Evolutionary conservation across 2,329 filamentous ascomycete genomes (phyloP), one percentile per base, ranked within the genome.

Genomic region (Botrytis tulipae): DNA sequence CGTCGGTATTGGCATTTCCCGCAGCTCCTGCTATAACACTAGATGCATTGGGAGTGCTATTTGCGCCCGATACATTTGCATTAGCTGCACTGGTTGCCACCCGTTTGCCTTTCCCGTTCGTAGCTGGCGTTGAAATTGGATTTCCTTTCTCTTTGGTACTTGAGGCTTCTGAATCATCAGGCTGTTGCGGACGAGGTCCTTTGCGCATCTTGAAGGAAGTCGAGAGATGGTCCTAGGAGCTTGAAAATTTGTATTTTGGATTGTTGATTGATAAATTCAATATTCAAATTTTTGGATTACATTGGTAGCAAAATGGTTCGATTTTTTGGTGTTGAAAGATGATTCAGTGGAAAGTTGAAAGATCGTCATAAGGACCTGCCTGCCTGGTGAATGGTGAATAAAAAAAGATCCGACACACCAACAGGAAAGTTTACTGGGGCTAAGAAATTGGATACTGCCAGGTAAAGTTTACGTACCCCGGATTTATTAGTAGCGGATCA

Each of bases 131-230:
- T 22, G 75, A 69, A 67, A 48, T 78, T 29, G 77, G 67, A 32
- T 61, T 76, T 35, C 68, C 69, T 74, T 80, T 82, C 73, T 82
- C 81, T 75, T 80, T 82, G 8, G 81, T 82, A 74, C 80, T 82
- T 12, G 80, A 81, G 20, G 80, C 79, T 65, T 82, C 81, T 46
- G 81, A 82, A 74, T 82, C 81, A 68, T 82, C 81, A 22, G 76
- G 80, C 57, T 76, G 79, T 29, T 76, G 79, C 25, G 78, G 77
- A 65, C 78, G 77, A 40, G 78, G 76, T 75, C 76, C 78, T 65
- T 73, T 73, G 20, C 42, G 40, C 71, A 73, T 73, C n/a, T 29
- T 35, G 71, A 14, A 51, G 29, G 32, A 42, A 18, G n/a, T 46
- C 25, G 46, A 48, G 16, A 22, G 22, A 44, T 12, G n/a, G 18